These are phyloP conservation scores for Isabelozyma rhagii DNA, from an alignment of 805 yeast species.

Conservation along the genomic window DNA sequence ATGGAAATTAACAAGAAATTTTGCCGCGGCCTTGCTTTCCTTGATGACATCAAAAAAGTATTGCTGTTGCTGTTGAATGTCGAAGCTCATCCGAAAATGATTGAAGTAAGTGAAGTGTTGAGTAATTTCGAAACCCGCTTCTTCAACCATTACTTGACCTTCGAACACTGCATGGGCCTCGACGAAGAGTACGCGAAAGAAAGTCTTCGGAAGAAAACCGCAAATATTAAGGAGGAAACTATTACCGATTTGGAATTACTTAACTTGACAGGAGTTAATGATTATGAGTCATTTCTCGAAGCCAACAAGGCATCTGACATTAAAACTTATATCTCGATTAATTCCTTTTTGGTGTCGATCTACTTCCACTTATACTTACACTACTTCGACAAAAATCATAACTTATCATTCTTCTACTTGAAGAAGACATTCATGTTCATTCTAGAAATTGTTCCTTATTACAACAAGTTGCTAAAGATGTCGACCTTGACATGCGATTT, in stretches of 20 bases:
- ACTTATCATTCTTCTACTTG: conserved; percentile 25
- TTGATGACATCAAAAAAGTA: conserved; percentile 25
- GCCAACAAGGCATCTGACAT: conserved; percentile 5
- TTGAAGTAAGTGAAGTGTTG: conserved; percentile 26
- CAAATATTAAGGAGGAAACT: neutral
- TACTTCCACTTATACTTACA: conserved; percentile 32
- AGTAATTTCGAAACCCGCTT: conserved; percentile 25
- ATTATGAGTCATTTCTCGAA: conserved; percentile 9
- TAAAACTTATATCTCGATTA: conserved; percentile 13
- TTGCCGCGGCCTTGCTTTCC: conserved; percentile 17
- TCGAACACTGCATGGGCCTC: conserved; percentile 1
- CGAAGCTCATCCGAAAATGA: conserved; percentile 27
- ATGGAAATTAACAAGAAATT: conserved; percentile 20
- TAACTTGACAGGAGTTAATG: conserved; percentile 6
- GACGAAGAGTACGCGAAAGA: neutral
- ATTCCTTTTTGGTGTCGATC: conserved; percentile 27
- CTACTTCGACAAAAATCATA: conserved; percentile 25
- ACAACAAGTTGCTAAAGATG: conserved; percentile 15
- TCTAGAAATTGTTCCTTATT: conserved; percentile 19
- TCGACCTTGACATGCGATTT: conserved; percentile 27
- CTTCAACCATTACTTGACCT: neutral
- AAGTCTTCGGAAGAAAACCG: neutral
- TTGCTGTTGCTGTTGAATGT: conserved; percentile 34
- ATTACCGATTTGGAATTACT: conserved; percentile 2
- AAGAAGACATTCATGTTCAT: conserved; percentile 18